phyloP scores from a whole-genome alignment of 352 stramenopile species.

The Globisporangium spiculum region DNA sequence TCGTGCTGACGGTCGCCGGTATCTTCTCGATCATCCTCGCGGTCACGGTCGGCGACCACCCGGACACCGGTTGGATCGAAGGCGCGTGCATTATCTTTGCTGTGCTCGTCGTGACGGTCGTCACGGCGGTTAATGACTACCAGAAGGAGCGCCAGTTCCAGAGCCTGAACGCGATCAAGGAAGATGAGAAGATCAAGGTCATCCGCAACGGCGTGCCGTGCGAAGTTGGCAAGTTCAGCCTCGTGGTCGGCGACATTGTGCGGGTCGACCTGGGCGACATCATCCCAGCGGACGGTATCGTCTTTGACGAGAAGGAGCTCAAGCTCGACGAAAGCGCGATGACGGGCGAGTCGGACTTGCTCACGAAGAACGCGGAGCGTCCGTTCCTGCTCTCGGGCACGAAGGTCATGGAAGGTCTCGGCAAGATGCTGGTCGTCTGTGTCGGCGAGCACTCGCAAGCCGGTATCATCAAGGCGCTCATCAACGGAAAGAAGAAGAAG shows the following conservation, averaged over 20 bases:
- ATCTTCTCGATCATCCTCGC: conserved; percentile 79
- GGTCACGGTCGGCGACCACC: conserved; percentile 44
- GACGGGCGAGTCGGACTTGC: conserved; percentile 88
- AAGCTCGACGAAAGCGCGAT: conserved; percentile 89
- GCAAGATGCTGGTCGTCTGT: conserved; percentile 89
- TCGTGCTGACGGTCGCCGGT: conserved; percentile 86
- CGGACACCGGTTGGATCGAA: conserved; percentile 80
- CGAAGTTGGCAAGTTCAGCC: conserved; percentile 67
- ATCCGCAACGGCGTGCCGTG: conserved; percentile 53
- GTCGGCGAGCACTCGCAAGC: conserved; percentile 90
- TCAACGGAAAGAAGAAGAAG: conserved; percentile 79
- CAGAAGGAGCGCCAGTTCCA: conserved; percentile 90
- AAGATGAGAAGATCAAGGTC: conserved; percentile 79
- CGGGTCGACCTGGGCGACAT: conserved; percentile 83
- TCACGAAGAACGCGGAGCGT: conserved; percentile 72
- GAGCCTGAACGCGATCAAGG: conserved; percentile 73
- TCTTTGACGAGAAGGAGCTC: conserved; percentile 83
- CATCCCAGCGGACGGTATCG: conserved; percentile 85
- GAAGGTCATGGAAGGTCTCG: conserved; percentile 89
- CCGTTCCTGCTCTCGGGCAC: conserved; percentile 91
- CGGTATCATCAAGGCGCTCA: conserved; percentile 84
- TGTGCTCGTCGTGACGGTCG: conserved; percentile 83
- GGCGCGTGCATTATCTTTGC: conserved; percentile 87
- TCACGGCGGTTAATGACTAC: conserved; percentile 90
- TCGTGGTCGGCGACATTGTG: conserved; percentile 91